Base-by-base conservation (phyloP, 1,284 basidiomycete genomes). In the Moesziomyces parantarcticus region DNA sequence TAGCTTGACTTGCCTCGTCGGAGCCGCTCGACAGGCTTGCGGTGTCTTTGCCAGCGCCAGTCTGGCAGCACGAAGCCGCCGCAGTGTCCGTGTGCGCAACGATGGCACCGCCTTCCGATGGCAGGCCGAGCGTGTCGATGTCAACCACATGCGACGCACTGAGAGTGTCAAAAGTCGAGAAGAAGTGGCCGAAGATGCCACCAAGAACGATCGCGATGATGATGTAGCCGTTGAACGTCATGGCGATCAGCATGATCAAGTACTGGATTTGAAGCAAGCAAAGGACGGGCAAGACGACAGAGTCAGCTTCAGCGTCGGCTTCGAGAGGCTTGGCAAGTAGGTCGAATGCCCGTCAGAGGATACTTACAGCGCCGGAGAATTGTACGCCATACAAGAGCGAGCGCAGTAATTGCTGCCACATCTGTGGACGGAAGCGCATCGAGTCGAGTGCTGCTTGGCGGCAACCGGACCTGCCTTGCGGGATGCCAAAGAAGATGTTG, bases 221-320 rank as follows among this genome's bases (percentile, higher is more conserved):
- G 48, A 81, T 69, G 75, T 76, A 81, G 40, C 78, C 79, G 67
- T 81, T 81, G 65, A 70, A 81, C 16, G 77, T 73, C 79, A 81
- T 81, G 22, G 74, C 69, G 43, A 80, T 76, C 29, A 81, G 58
- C 79, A 81, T 81, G 54, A 81, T 49, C 39, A 81, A 49, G 58
- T 81, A 81, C 56, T 75, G 44, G 10, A n/a, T 11, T 29, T 14
- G 42, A 1, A 26, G 21, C 45, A 46, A 34, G 20, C 0, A 16
- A 43, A 42, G 23, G n/a, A 10, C 11, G 40, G 25, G 18, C n/a
- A 18, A 26, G 5, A 50, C 49, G 47, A 53, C 53, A 46, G 5
- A 5, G 7, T 20, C 10, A 36, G 40, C 18, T 22, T 32, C 29
- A 32, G 29, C 29, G 11, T 32, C 10, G 10, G 29, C 29, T 32